Percentiles rank a stretch among this genome's conserved stretches.
Conservation (phyloP, 164 flowering plant species). For the Akebia trifoliata region DNA sequence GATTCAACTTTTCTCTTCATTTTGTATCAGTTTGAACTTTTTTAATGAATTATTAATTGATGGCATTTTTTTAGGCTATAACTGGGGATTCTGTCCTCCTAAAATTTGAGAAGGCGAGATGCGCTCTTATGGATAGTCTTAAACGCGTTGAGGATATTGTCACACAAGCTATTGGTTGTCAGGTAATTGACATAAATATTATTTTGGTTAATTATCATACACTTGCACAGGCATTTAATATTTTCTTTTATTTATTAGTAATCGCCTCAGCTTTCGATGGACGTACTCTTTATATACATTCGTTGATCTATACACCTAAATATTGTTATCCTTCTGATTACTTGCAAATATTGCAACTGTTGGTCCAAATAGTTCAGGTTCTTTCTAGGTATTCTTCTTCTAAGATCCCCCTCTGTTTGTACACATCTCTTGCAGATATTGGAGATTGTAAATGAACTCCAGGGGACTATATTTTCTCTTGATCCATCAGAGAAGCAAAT, state of each 20-base stretch:
- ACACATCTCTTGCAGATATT: slow-evolving; percentile 47
- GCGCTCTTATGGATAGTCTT: slow-evolving; percentile 70
- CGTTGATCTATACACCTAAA: too few relatives aligned
- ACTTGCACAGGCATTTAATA: too few relatives aligned
- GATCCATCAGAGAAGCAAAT: slow-evolving; percentile 86
- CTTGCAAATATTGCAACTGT: too few relatives aligned
- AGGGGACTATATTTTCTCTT: slow-evolving; percentile 53
- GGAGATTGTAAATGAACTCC: slow-evolving; percentile 69
- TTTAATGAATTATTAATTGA: slow-evolving; percentile 2
- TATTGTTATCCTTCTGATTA: too few relatives aligned
- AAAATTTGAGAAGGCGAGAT: slow-evolving; percentile 83
- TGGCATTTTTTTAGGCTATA: slow-evolving; percentile 53
- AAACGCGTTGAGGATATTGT: slow-evolving; percentile 88
- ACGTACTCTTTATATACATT: background rate
- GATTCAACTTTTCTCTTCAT: too few relatives aligned
- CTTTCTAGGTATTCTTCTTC: background rate
- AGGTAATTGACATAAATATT: too few relatives aligned
- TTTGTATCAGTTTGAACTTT: too few relatives aligned
- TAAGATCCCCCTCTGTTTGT: too few relatives aligned
- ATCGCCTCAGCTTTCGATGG: background rate
- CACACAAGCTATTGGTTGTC: slow-evolving; percentile 72
- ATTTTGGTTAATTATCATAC: too few relatives aligned
- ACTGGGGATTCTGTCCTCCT: slow-evolving; percentile 83
- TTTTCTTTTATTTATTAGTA: background rate
- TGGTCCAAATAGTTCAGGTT: too few relatives aligned